Conservation (phyloP, 805 yeast species). For the Ogataea zsoltii region DNA sequence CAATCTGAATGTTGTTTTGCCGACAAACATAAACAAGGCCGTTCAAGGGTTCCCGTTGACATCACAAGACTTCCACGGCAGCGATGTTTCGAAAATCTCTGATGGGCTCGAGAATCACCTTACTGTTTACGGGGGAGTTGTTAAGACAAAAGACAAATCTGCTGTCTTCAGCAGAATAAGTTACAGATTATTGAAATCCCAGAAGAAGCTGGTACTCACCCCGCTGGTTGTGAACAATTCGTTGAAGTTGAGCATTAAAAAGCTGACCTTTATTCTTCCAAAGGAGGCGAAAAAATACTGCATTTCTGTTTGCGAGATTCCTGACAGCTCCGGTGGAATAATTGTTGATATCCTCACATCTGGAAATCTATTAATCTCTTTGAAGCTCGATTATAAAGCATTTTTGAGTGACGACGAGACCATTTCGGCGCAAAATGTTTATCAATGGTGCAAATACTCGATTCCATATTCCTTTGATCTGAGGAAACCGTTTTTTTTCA, state of each 20-base stretch:
- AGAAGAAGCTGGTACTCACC: slow-evolving; percentile 27
- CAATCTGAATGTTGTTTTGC: slow-evolving; percentile 5
- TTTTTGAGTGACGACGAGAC: slow-evolving; percentile 36
- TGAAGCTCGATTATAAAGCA: slow-evolving; percentile 43
- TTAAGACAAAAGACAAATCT: slow-evolving; percentile 8
- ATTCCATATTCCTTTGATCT: slow-evolving; percentile 66
- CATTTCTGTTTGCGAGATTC: slow-evolving; percentile 35
- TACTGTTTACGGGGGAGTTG: slow-evolving; percentile 17
- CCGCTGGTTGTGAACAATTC: slow-evolving; percentile 43
- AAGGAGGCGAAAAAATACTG: slow-evolving; percentile 38
- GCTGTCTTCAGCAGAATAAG: slow-evolving; percentile 17
- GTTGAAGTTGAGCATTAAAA: slow-evolving; percentile 37
- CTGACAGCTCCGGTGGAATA: slow-evolving; percentile 31
- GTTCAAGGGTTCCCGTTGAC: slow-evolving; percentile 12
- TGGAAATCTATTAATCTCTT: slow-evolving; percentile 51
- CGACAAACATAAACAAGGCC: slow-evolving; percentile 16
- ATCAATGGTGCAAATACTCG: slow-evolving; percentile 66
- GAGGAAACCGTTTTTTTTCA: slow-evolving; percentile 54
- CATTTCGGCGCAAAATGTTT: slow-evolving; percentile 30
- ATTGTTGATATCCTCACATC: slow-evolving; percentile 57
- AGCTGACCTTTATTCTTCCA: slow-evolving; percentile 42
- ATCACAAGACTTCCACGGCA: slow-evolving; percentile 6
- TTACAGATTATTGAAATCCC: slow-evolving; percentile 17
- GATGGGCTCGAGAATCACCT: slow-evolving; percentile 11
- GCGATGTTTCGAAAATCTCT: not conserved